Percentiles rank a stretch among this genome's conserved stretches.
Evolutionary conservation across 1,284 basidiomycete genomes (phyloP).

Genomic region (Leccinum subatratum): DNA sequence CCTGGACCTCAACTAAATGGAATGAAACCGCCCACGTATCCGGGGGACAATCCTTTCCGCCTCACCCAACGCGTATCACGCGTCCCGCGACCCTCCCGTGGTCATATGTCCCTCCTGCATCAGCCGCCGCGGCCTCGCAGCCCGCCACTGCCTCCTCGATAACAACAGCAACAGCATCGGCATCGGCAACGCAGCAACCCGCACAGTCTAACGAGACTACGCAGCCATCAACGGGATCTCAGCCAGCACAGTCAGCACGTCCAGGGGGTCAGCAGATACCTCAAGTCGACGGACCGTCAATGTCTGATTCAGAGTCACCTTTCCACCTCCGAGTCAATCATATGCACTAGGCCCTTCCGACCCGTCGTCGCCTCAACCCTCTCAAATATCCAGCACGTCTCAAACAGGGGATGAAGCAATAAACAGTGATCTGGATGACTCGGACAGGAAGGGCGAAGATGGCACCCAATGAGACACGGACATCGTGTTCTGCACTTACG

Average conservation of each 20-base stretch:
- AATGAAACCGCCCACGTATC: conserved; percentile 35
- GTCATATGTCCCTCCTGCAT: conserved; percentile 22
- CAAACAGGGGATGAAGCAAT: conserved; percentile 74
- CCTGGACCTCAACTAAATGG: conserved; percentile 59
- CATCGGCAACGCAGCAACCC: conserved; percentile 13
- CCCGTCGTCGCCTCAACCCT: conserved; percentile 54
- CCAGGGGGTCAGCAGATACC: conserved; percentile 48
- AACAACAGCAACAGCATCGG: conserved; percentile 6
- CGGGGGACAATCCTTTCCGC: conserved; percentile 39
- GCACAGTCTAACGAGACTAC: conserved; percentile 5
- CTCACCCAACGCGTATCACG: conserved; percentile 42
- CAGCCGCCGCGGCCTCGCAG: conserved; percentile 13
- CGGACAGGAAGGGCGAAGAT: conserved; percentile 70
- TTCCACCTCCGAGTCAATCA: conserved; percentile 53
- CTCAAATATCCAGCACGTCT: conserved; percentile 37
- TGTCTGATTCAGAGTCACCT: conserved; percentile 57
- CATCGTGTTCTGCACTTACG: conserved; percentile 97
- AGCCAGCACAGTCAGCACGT: conserved; percentile 25
- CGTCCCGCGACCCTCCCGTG: conserved; percentile 31
- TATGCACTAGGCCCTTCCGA: conserved; percentile 62
- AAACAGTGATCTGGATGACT: conserved; percentile 94
- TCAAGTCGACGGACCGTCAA: conserved; percentile 58
- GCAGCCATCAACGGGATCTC: conserved; percentile 11
- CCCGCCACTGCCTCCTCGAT: conserved; percentile 13
- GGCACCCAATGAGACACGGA: conserved; percentile 73